phyloP scores from a whole-genome alignment of 2,329 filamentous ascomycete species.

The Aschersonia sp. region DNA sequence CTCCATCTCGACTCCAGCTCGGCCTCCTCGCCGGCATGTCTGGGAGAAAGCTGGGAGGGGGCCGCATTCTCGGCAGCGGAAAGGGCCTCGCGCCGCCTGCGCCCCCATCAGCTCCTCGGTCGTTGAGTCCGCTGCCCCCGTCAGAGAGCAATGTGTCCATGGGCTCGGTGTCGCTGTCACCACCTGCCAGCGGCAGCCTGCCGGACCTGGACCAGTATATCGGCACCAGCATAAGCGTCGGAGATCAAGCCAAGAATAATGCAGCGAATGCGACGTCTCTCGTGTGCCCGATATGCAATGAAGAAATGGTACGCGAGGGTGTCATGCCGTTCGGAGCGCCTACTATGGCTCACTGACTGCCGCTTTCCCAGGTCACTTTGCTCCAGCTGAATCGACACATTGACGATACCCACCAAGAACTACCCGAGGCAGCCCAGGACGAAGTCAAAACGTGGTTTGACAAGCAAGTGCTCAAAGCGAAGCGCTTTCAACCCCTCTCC shows the following conservation, averaged over 20 bases:
- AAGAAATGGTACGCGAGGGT: conserved; percentile 69
- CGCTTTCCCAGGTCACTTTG: conserved; percentile 55
- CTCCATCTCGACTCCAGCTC: not conserved
- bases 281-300: conserved; percentile 92
- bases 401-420: conserved; percentile 80
- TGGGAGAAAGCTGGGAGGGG: conserved; percentile 76
- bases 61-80: conserved; percentile 77
- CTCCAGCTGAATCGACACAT: conserved; percentile 78
- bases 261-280: conserved; percentile 42
- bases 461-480: conserved; percentile 84
- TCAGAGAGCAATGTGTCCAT: conserved; percentile 65
- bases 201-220: conserved; percentile 66
- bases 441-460: conserved; percentile 97
- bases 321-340: not conserved
- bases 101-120: conserved; percentile 25
- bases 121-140: conserved; percentile 34
- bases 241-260: conserved; percentile 36
- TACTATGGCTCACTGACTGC: not conserved
- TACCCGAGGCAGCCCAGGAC: conserved; percentile 78
- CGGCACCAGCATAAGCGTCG: conserved; percentile 63
- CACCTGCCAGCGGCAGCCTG: conserved; percentile 42
- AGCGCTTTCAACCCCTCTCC: conserved; percentile 81
- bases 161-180: conserved; percentile 57
- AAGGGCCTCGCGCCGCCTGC: conserved; percentile 60
- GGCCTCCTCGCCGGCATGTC: conserved; percentile 44